Conservation (phyloP, 2,329 filamentous ascomycete species). For the Grosmannia clavigera region DNA sequence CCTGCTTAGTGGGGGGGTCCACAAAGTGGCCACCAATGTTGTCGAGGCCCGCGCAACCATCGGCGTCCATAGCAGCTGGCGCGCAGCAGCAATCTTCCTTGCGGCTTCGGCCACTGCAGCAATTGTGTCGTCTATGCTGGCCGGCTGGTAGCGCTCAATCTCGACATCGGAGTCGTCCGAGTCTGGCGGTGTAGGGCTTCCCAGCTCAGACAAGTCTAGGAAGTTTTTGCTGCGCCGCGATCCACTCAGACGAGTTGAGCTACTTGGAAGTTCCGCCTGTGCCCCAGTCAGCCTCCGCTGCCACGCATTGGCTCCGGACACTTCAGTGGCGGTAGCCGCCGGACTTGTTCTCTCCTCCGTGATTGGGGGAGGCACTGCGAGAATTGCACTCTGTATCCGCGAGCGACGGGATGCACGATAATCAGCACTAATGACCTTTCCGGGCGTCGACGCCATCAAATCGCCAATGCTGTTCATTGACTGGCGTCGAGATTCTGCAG, state of each 20-base stretch:
- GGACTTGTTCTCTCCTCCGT: neutral
- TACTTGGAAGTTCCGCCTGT: constrained; percentile 17
- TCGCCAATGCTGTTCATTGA: constrained; percentile 14
- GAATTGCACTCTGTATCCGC: constrained; percentile 19
- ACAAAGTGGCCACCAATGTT: constrained; percentile 13
- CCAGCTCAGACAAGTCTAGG: constrained; percentile 25
- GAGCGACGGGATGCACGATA: constrained; percentile 25
- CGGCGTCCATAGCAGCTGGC: constrained; percentile 17
- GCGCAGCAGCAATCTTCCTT: neutral
- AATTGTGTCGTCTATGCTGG: constrained; percentile 10
- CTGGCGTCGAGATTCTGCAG: constrained; percentile 21
- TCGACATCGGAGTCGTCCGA: constrained; percentile 32
- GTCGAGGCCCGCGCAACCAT: neutral
- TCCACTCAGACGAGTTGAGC: neutral
- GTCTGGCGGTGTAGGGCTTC: constrained; percentile 43
- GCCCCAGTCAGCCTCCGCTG: constrained; percentile 32
- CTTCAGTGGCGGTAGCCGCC: neutral
- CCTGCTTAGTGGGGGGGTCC: constrained; percentile 17
- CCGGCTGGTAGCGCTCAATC: constrained; percentile 13
- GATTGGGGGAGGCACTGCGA: neutral
- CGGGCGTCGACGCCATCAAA: constrained; percentile 16
- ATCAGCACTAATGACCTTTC: constrained; percentile 23
- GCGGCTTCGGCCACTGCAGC: neutral
- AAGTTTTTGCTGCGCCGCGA: constrained; percentile 19
- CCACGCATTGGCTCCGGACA: constrained; percentile 12